These are phyloP conservation scores for Dipodascopsis uninucleata DNA, from an alignment of 805 yeast genomes.

Conservation along the genomic window DNA sequence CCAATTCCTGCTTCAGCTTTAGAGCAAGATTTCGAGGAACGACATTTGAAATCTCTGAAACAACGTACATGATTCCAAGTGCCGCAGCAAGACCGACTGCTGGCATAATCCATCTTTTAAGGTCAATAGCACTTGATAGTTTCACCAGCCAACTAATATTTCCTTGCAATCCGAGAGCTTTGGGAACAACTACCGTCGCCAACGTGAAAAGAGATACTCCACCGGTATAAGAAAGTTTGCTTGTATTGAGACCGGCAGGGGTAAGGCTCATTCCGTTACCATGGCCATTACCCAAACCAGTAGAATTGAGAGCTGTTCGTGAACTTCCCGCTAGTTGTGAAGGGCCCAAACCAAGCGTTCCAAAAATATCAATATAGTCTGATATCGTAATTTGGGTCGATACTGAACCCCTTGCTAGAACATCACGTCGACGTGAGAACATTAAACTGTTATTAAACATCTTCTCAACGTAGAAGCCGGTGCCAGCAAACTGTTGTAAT, in stretches of 20 bases:
- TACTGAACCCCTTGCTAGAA: conserved; percentile 39
- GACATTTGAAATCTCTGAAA: conserved; percentile 83
- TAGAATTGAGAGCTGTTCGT: no score
- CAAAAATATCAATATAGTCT: conserved; percentile 66
- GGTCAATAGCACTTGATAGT: conserved; percentile 6
- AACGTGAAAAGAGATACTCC: conserved; percentile 16
- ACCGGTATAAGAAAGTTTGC: conserved; percentile 22
- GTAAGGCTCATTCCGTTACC: conserved; percentile 27
- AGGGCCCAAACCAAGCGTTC: conserved; percentile 18
- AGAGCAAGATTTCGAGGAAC: conserved; percentile 77
- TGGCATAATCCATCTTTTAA: conserved; percentile 52
- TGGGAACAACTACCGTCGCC: conserved; percentile 8
- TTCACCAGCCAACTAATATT: conserved; percentile 4
- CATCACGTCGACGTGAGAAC: conserved; percentile 75
- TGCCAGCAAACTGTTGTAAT: conserved; percentile 52
- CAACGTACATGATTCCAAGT: conserved; percentile 56
- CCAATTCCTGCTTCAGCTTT: conserved; percentile 61
- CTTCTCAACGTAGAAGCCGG: conserved; percentile 52
- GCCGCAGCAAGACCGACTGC: conserved; percentile 48
- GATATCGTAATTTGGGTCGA: conserved; percentile 52
- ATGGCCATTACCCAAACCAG: no score
- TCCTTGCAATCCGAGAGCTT: no score
- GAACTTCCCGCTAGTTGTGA: no score
- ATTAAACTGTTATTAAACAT: conserved; percentile 69
- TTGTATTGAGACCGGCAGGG: conserved; percentile 25